These are phyloP conservation scores for Chaetomiaceae sp. DNA, from an alignment of 2,329 filamentous ascomycete genomes.

Conservation along the genomic window DNA sequence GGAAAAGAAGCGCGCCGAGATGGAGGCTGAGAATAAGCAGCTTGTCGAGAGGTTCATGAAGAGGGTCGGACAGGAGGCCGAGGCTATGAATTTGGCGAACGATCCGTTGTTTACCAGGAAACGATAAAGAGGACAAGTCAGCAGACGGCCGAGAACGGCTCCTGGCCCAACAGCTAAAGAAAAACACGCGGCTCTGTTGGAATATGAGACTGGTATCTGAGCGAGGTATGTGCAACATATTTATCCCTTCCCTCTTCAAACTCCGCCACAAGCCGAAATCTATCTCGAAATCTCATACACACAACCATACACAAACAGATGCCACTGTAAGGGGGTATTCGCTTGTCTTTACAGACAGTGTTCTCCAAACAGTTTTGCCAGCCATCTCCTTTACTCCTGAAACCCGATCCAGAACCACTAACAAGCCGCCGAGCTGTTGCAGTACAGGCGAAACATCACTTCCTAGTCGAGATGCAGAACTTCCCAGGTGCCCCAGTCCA, in stretches of 20 bases:
- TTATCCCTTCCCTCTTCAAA: not conserved
- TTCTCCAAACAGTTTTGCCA: conserved; percentile 1
- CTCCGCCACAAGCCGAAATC: no score
- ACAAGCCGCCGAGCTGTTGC: not conserved
- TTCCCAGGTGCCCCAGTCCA: conserved; percentile 82
- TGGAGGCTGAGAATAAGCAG: conserved; percentile 81
- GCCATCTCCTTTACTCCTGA: conserved; percentile 6
- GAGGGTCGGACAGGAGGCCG: conserved; percentile 78
- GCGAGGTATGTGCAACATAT: conserved; percentile 10
- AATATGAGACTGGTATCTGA: not conserved
- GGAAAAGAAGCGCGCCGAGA: conserved; percentile 67
- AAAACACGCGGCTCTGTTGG: not conserved
- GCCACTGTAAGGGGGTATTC: conserved; percentile 3
- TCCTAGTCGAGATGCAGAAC: conserved; percentile 85
- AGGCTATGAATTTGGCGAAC: conserved; percentile 73
- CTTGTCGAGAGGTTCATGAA: conserved; percentile 90
- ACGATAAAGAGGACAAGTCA: not conserved
- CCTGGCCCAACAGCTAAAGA: not conserved
- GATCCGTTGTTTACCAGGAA: conserved; percentile 36
- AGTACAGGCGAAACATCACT: conserved; percentile 10
- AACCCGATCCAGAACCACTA: conserved; percentile 10
- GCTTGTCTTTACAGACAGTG: conserved; percentile 12
- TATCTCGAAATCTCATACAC: no score
- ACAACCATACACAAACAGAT: conserved; percentile 1
- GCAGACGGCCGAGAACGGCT: not conserved